Percentiles rank a stretch among this genome's conserved stretches.
Evolutionary conservation across 2,329 filamentous ascomycete genomes (phyloP).

Genomic region (Monosporascus sp.): DNA sequence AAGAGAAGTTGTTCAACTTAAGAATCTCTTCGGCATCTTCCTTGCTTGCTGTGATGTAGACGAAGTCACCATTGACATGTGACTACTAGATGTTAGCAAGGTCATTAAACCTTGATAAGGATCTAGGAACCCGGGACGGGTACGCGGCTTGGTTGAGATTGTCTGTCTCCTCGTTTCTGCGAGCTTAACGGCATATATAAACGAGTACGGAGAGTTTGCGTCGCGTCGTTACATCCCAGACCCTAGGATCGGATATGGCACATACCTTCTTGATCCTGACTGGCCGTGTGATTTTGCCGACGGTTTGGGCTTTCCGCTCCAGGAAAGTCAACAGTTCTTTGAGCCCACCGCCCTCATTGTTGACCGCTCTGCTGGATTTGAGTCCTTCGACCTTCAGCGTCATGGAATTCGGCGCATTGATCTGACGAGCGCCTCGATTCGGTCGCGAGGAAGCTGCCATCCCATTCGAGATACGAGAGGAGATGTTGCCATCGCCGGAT

Average conservation of each 20-base stretch:
- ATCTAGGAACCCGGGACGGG: conserved; percentile 31
- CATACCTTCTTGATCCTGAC: conserved; percentile 75
- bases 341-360: conserved; percentile 62
- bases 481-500: conserved; percentile 27
- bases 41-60: conserved; percentile 62
- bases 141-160: conserved; percentile 31
- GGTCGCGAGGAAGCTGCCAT: conserved; percentile 20
- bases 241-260: conserved; percentile 40
- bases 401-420: conserved; percentile 25
- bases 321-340: conserved; percentile 62
- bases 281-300: conserved; percentile 44
- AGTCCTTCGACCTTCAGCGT: conserved; percentile 55
- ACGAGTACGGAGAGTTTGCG: conserved; percentile 34
- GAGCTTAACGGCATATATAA: conserved; percentile 30
- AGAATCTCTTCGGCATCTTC: conserved; percentile 60
- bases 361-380: conserved; percentile 62
- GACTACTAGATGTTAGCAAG: conserved; percentile 69
- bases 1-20: conserved; percentile 63
- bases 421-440: conserved; percentile 11
- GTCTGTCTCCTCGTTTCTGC: conserved; percentile 34
- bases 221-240: conserved; percentile 37
- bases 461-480: conserved; percentile 30
- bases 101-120: conserved; percentile 38
- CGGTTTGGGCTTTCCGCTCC: conserved; percentile 61
- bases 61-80: conserved; percentile 61